Evolutionary conservation across 2,329 filamentous ascomycete genomes (phyloP), one percentile per base, ranked within the genome.

Genomic region (Podosphaera xanthii): DNA sequence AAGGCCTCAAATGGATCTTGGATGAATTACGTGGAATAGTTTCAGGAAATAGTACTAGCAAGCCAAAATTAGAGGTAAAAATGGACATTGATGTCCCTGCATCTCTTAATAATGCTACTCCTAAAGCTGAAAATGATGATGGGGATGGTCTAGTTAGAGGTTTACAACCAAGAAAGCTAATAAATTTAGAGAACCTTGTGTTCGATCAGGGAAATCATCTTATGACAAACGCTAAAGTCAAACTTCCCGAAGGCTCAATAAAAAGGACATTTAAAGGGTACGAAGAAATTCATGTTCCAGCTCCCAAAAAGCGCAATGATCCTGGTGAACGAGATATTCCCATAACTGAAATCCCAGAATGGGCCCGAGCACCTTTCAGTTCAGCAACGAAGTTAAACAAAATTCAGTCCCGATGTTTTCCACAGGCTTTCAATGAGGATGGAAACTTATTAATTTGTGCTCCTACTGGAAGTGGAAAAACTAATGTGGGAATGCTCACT

Each of bases 141-240:
- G 85, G 88, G 56, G 83, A 82, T 58, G 79, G 80, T 58, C 74
- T 95, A 30, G 77, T 89, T 38, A 87, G 90, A 59, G 89, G 88
- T 12, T 75, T 98, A 44, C 86, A 92, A 67, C 92, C 94, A 2
- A 83, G 83, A 64, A 87, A 87, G 68, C 74, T 88, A 52, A 88
- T 98, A 70, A 97, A 97, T 69, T 76, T 98, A 58, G 91, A 98
- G 60, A 97, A 97, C 67, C 80, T 98, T 40, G 80, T 96, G 46
- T 98, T 98, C 69, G 92, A 97, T 65, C 91, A 97, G 72, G 92
- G 92, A 58, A 98, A 97, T 67, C 92, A 98, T 74, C 77, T 98
- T 50, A 98, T 97, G 91, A 97, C 92, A n/a, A 98, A 98, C 67
- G 86, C 89, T 5, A 96, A 89, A 69, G 92, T 98, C 54, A 85